Conservation (phyloP, 2,329 filamentous ascomycete species). For the Uncinocarpus reesii region DNA sequence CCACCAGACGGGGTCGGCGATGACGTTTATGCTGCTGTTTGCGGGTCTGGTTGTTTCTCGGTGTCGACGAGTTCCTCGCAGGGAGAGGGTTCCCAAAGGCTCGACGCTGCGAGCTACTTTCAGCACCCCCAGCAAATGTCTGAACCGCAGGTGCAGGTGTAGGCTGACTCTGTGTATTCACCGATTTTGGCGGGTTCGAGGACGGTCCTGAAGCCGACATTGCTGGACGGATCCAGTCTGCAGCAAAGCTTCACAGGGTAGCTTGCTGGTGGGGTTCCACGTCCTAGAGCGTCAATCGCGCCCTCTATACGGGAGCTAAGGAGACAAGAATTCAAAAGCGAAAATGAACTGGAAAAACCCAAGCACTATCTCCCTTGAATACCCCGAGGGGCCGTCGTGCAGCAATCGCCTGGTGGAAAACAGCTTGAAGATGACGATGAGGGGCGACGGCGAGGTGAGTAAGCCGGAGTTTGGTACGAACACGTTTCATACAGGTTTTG, state of each 20-base stretch:
- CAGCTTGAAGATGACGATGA: constrained; percentile 8
- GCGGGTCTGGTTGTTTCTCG: constrained; percentile 62
- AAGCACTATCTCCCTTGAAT: constrained; percentile 1
- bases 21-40: constrained; percentile 79
- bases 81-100: constrained; percentile 34
- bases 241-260: neutral
- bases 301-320: no score
- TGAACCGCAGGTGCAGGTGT: constrained; percentile 27
- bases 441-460: constrained; percentile 6
- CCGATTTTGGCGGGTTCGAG: constrained; percentile 31
- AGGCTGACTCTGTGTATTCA: constrained; percentile 29
- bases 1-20: constrained; percentile 59
- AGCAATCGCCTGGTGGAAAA: neutral
- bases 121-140: constrained; percentile 23
- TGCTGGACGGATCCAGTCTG: constrained; percentile 18
- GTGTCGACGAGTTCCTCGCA: constrained; percentile 28
- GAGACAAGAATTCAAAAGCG: neutral
- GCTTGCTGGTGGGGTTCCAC: no score
- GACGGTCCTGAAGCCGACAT: constrained; percentile 35
- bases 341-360: neutral
- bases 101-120: constrained; percentile 33
- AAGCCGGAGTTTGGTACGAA: no score
- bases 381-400: constrained; percentile 4
- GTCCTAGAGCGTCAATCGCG: no score
- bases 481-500: neutral